These are phyloP conservation scores for Taiozyma sp. DNA, from an alignment of 1,139 yeast species.

Conservation along the genomic window DNA sequence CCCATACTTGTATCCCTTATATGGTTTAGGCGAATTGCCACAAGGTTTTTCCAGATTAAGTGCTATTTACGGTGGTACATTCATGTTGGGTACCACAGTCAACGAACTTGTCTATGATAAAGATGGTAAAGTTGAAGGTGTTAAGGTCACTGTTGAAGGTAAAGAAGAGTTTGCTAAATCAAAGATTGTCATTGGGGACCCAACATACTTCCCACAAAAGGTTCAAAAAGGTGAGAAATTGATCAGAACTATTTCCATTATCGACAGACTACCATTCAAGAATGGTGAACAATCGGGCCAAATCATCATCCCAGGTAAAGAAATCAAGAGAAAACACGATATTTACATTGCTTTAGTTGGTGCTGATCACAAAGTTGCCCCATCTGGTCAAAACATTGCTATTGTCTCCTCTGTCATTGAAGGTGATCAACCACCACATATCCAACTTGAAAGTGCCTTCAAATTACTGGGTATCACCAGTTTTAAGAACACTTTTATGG, in stretches of 20 bases:
- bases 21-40: slow-evolving; percentile 96
- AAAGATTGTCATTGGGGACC: slow-evolving; percentile 94
- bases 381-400: slow-evolving; percentile 87
- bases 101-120: slow-evolving; percentile 78
- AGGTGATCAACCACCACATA: slow-evolving; percentile 91
- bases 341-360: slow-evolving; percentile 91
- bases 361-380: slow-evolving; percentile 84
- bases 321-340: slow-evolving; percentile 88
- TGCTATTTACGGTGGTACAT: slow-evolving; percentile 98
- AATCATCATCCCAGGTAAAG: slow-evolving; percentile 94
- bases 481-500: slow-evolving; percentile 63
- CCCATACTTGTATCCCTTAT: slow-evolving; percentile 92
- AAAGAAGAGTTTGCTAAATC: slow-evolving; percentile 60
- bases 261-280: slow-evolving; percentile 84
- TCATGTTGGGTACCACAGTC: slow-evolving; percentile 94
- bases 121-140: slow-evolving; percentile 75
- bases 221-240: slow-evolving; percentile 79
- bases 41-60: slow-evolving; percentile 97
- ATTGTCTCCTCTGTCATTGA: slow-evolving; percentile 93
- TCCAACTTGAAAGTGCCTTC: slow-evolving; percentile 92
- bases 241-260: slow-evolving; percentile 89
- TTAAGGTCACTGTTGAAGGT: slow-evolving; percentile 79
- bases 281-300: slow-evolving; percentile 85
- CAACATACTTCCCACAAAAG: slow-evolving; percentile 92
- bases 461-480: slow-evolving; percentile 70